phyloP scores from a whole-genome alignment of 805 yeast genomes.

The Starmerella sp. region DNA sequence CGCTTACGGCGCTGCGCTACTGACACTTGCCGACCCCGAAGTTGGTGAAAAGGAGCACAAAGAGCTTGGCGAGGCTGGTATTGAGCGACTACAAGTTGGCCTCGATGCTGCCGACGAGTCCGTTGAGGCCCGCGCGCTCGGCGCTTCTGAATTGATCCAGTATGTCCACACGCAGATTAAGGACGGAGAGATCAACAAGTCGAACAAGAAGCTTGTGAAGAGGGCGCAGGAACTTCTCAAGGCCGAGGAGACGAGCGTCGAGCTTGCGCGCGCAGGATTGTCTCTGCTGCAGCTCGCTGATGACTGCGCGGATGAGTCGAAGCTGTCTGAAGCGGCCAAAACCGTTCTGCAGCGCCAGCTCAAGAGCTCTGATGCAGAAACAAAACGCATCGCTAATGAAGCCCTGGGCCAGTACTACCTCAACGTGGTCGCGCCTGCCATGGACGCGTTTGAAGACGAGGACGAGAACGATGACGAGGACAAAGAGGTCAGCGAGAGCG shows the following conservation, averaged over 20 bases:
- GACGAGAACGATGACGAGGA: conserved; percentile 23
- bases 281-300: conserved; percentile 15
- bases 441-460: conserved; percentile 26
- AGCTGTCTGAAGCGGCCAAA: neutral
- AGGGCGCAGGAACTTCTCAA: conserved; percentile 3
- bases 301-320: conserved; percentile 6
- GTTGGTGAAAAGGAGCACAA: conserved; percentile 22
- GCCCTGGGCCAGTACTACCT: conserved; percentile 28
- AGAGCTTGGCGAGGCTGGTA: conserved; percentile 57
- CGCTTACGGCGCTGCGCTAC: conserved; percentile 56
- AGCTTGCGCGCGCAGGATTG: conserved; percentile 17
- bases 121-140: conserved; percentile 8
- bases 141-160: conserved; percentile 18
- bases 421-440: conserved; percentile 25
- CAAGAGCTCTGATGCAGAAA: neutral
- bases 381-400: conserved; percentile 21
- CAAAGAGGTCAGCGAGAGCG: conserved; percentile 18
- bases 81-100: conserved; percentile 59
- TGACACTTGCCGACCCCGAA: conserved; percentile 27
- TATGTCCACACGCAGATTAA: conserved; percentile 13
- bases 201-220: conserved; percentile 3
- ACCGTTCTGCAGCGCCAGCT: conserved; percentile 2
- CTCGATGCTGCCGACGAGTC: conserved; percentile 25
- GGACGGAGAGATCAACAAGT: conserved; percentile 5
- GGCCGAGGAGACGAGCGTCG: neutral